Evolutionary conservation across 2,329 filamentous ascomycete genomes (phyloP).

Genomic region (Helicocarpus griseus): DNA sequence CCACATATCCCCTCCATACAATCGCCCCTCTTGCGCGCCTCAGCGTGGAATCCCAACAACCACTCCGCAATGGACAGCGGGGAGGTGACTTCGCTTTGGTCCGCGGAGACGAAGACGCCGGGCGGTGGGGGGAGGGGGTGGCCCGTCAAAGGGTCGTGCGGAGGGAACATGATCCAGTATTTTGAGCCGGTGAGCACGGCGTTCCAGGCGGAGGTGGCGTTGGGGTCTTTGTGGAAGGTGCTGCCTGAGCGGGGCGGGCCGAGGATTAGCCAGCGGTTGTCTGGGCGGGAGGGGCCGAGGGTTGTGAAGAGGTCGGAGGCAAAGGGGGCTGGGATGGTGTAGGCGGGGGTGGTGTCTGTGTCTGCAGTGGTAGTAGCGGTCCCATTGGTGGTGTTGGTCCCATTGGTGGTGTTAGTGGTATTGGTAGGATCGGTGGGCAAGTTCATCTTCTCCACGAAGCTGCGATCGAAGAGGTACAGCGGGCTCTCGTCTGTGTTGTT

Average conservation of each 20-base stretch:
- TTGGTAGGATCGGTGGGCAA: too few species aligned
- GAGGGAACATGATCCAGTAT: constrained; percentile 99
- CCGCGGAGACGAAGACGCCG: constrained; percentile 79
- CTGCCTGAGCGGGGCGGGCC: constrained; percentile 80
- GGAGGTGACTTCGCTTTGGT: constrained; percentile 86
- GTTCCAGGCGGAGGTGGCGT: constrained; percentile 75
- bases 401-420: constrained; percentile 34
- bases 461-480: constrained; percentile 81
- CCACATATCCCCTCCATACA: constrained; percentile 79
- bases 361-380: constrained; percentile 20
- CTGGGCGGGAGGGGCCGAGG: constrained; percentile 67
- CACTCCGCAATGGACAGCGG: constrained; percentile 96
- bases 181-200: constrained; percentile 82
- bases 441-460: constrained; percentile 77
- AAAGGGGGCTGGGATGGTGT: constrained; percentile 77
- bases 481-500: constrained; percentile 77
- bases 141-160: too few species aligned
- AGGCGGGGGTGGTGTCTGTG: constrained; percentile 37
- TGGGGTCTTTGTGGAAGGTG: constrained; percentile 82
- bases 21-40: constrained; percentile 64
- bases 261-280: constrained; percentile 86
- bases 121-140: constrained; percentile 64
- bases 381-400: constrained; percentile 12
- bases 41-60: constrained; percentile 78
- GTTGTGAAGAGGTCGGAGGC: constrained; percentile 77